Conservation (phyloP, 2,329 filamentous ascomycete species). For the Fusarium xyrophilum region DNA sequence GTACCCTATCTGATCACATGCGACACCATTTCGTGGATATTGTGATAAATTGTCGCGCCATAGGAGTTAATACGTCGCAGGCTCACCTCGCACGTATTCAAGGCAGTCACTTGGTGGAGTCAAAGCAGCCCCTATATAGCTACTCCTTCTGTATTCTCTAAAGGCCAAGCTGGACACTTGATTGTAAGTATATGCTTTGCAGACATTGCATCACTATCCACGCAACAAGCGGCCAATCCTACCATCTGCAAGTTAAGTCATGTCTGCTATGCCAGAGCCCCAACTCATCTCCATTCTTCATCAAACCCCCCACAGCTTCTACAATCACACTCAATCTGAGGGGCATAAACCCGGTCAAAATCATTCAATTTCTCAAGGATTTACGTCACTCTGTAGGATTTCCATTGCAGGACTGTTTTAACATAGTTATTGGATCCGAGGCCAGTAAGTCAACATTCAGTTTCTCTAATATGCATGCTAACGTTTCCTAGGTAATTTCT, state of each 20-base stretch:
- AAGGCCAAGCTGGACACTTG: not conserved
- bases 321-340: not conserved
- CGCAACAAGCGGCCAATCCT: not conserved
- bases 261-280: not conserved
- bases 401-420: not conserved
- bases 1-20: not conserved
- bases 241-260: not conserved
- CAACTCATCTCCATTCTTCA: not conserved
- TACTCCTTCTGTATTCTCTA: not conserved
- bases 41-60: not conserved
- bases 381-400: not conserved
- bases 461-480: not conserved
- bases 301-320: not conserved
- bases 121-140: not conserved
- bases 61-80: not conserved
- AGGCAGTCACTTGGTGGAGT: not conserved
- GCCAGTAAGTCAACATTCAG: not conserved
- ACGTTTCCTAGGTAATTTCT: not conserved
- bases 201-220: not conserved
- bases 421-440: not conserved
- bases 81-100: not conserved
- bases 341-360: not conserved
- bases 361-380: not conserved
- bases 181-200: not conserved
- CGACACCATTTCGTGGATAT: not conserved